Base-by-base conservation (phyloP, 352 stramenopile genomes). In the Phytopythium helicoides region DNA sequence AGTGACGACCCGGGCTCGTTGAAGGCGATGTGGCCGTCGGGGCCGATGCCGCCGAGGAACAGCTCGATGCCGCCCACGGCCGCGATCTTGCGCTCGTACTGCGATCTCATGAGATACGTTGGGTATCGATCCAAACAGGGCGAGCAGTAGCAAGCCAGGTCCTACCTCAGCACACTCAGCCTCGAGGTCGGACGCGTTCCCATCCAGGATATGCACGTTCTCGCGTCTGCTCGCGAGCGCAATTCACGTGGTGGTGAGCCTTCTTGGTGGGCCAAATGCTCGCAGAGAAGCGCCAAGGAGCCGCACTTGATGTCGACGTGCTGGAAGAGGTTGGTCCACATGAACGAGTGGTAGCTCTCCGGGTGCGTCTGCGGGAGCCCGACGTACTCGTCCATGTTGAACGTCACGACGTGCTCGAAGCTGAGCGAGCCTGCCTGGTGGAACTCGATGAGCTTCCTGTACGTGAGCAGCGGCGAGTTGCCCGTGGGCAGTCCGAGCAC, bases 381-480 rank as follows among this genome's bases (percentile, higher is more conserved):
- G 37, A 94, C 84, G 62, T 96, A 96, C 68, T 96, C 87, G 64
- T 96, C 87, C 86, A 96, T 96, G 59, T 96, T 96, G 65, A 96
- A 95, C 19, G 87, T 96, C 52, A 95, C 79, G 11, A 96, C 86
- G 53, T 96, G 67, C 58, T 90, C 60, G 52, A 96, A 96, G 63
- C 76, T 84, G 48, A 84, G 54, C 22, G 51, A 56, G 40, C 59
- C 57, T 14, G 61, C 65, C 33, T 49, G 65, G 45, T 85, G 58
- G 52, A 92, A 81, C 57, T 89, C 66, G 39, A 96, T 86, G 21
- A 96, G 73, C 60, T 85, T 76, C 50, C 71, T 62, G 73, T 96
- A 96, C 33, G 83, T 87, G 38, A 73, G 56, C 52, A 96, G 58
- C 45, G 87, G 87, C n/a, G 87, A 94, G 66, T 76, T 90, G 47